Evolutionary conservation across 2,329 filamentous ascomycete genomes (phyloP), one percentile per base, ranked within the genome.

Genomic region (Zymoseptoria crescenta): DNA sequence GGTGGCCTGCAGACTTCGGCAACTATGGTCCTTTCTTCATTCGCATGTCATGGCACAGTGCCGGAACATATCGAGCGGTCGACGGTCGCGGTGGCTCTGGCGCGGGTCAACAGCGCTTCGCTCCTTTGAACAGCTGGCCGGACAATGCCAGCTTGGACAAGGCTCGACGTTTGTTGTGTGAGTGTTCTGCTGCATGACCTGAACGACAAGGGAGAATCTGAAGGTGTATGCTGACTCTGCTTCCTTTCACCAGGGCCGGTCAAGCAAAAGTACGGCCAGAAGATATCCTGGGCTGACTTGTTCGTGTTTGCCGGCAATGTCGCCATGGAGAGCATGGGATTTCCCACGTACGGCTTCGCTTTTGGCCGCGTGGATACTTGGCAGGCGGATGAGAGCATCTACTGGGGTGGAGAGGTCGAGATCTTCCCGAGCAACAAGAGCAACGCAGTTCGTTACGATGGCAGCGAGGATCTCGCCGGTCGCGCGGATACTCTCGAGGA

Each of bases 191-290:
- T 16, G 9, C 35, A 16, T 41, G 35, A 41, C 16, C 10, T 13
- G 35, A 10, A 35, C 9, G 9, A 10, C 30, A 13, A 35, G 30
- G 13, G 7, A 35, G 30, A 8, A 8, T 8, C 9, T 13, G 30
- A 10, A 10, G 35, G 7, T 3, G 35, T 41, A 41, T 41, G 4
- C 35, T 41, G 35, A 41, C 35, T 16, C 90, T 87, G 87, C 87
- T 87, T 6, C 9, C 35, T 41, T 13, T 41, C 10, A 13, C 2
- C 10, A 41, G 35, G 35, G 86, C 88, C 88, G 58, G 85, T 91
- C 77, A 91, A 91, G 82, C 87, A 89, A 68, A 91, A 91, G 81
- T 91, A 91, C 66, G 88, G 88, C 72, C 84, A 84, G 80, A 89
- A 88, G 79, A 87, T 91, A 74, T 91, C 88, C 0, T 91, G 88